A percentile compares a stretch with the other conserved stretches of the same genome.
These are phyloP conservation scores for Echinosophora koreensis DNA, from an alignment of 306 rosid species.

Conservation along the genomic window DNA sequence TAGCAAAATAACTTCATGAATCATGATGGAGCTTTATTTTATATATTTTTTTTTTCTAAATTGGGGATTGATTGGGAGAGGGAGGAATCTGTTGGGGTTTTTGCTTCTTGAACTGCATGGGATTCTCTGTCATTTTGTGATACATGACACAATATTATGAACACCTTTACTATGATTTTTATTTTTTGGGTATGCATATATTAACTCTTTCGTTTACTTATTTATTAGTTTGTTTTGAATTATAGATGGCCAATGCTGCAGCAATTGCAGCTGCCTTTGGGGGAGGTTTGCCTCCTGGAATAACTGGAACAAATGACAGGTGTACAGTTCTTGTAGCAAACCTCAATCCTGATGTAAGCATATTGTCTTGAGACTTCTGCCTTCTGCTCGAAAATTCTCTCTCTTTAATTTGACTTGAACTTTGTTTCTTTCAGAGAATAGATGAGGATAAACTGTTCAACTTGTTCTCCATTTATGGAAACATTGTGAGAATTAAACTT, in stretches of 20 bases:
- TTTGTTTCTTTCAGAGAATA: conserved; percentile 72
- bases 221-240: conserved; percentile 32
- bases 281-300: conserved; percentile 97
- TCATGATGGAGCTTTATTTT: not conserved
- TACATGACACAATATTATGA: conserved; percentile 25
- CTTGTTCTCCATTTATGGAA: conserved; percentile 95
- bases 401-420: conserved; percentile 27
- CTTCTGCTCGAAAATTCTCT: not conserved
- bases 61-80: conserved; percentile 9
- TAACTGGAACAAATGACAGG: conserved; percentile 96
- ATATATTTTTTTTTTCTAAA: not conserved
- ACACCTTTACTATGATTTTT: not conserved
- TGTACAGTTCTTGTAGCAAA: conserved; percentile 94
- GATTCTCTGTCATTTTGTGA: conserved; percentile 30
- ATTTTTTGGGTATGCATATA: not conserved
- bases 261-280: conserved; percentile 95
- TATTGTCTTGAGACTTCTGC: conserved; percentile 21
- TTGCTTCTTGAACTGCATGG: not conserved
- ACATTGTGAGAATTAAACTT: conserved; percentile 93
- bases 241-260: conserved; percentile 88
- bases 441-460: conserved; percentile 98
- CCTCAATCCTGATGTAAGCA: conserved; percentile 90
- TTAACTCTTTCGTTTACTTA: conserved; percentile 4
- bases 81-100: not conserved
- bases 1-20: conserved; percentile 10